Conservation (phyloP, 2,329 filamentous ascomycete species). For the Diaporthe sp. region DNA sequence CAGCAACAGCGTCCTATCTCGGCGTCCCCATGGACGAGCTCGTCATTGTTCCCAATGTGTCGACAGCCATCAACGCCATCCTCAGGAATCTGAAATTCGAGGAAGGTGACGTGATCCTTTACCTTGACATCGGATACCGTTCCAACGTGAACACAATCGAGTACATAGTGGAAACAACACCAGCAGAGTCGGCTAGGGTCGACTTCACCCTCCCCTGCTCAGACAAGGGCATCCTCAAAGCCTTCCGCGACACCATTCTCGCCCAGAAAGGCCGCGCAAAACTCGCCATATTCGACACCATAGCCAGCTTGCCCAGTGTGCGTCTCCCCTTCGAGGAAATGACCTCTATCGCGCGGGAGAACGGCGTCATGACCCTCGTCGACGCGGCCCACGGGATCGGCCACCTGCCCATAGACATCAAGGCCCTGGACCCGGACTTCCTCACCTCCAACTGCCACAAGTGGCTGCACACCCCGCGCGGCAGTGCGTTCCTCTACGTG, state of each 20-base stretch:
- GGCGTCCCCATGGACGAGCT: constrained; percentile 75
- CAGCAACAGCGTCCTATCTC: constrained; percentile 75
- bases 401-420: constrained; percentile 79
- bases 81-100: constrained; percentile 80
- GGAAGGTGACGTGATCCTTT: constrained; percentile 80
- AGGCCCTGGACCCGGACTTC: constrained; percentile 81
- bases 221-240: constrained; percentile 74
- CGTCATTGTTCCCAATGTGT: constrained; percentile 87
- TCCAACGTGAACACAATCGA: constrained; percentile 82
- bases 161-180: constrained; percentile 76
- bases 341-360: constrained; percentile 72
- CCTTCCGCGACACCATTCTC: constrained; percentile 72
- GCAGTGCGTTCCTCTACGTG: constrained; percentile 85
- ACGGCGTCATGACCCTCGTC: constrained; percentile 79
- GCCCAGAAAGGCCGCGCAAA: constrained; percentile 72
- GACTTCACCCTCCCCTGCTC: constrained; percentile 76
- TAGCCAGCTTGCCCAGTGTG: constrained; percentile 83
- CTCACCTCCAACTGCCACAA: constrained; percentile 91
- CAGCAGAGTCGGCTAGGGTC: constrained; percentile 64
- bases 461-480: constrained; percentile 87
- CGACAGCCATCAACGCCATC: constrained; percentile 82
- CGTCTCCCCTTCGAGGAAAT: constrained; percentile 83
- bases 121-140: constrained; percentile 84
- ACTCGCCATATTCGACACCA: constrained; percentile 83
- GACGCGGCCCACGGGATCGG: constrained; percentile 91